Evolutionary conservation across 2,329 filamentous ascomycete genomes (phyloP).

Genomic region (Tolypocladium nubicola): DNA sequence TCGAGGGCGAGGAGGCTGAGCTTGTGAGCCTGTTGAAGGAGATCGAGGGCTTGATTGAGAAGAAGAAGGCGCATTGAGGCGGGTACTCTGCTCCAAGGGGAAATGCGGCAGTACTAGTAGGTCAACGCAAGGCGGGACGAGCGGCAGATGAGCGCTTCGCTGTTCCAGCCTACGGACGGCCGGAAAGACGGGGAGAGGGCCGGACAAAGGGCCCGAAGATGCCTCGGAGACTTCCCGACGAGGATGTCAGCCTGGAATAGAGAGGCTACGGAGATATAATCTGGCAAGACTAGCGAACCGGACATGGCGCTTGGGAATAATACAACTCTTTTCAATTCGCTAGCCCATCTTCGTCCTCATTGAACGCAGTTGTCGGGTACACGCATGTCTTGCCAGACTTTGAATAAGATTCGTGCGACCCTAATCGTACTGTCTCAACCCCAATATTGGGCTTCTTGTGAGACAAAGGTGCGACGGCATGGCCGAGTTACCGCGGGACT

Average conservation of each 20-base stretch:
- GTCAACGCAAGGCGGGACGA: neutral
- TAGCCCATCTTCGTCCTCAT: neutral
- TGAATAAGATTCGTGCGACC: neutral
- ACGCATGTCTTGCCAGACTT: neutral
- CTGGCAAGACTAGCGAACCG: neutral
- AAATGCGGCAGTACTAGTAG: neutral
- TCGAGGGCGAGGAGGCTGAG: constrained; percentile 63
- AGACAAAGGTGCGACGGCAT: no score
- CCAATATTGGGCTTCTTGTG: neutral
- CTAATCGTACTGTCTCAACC: neutral
- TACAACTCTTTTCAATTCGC: neutral
- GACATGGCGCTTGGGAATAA: neutral
- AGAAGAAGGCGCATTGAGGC: constrained; percentile 19
- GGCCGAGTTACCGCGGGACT: neutral
- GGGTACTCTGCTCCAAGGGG: neutral
- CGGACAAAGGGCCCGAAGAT: neutral
- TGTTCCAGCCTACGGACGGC: neutral
- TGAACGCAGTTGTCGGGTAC: neutral
- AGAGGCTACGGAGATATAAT: neutral
- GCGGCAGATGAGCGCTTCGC: neutral
- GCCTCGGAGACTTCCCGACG: neutral
- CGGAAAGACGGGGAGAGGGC: neutral
- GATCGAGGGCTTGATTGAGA: constrained; percentile 37
- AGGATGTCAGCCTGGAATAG: neutral
- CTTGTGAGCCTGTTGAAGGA: constrained; percentile 54